phyloP scores from a whole-genome alignment of 306 rosid genomes.

The apple (Malus domestica) region ASM211411v1 NC_041789.1:27880501-27881000 shows the following conservation, averaged over 20 bases:
- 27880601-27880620: neutral
- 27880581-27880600: neutral
- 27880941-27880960: constrained; percentile 94
- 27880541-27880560: neutral
- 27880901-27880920: constrained; percentile 48
- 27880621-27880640: neutral
- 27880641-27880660: neutral
- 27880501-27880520: neutral
- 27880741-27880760: neutral
- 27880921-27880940: constrained; percentile 98
- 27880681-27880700: neutral
- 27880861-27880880: neutral
- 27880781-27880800: neutral
- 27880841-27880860: neutral
- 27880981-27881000: constrained; percentile 77
- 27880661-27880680: neutral
- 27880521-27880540: neutral
- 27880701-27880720: neutral
- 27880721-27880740: neutral
- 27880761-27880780: neutral
- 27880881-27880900: neutral
- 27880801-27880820: neutral
- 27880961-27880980: constrained; percentile 72
- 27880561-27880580: too few species aligned
- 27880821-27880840: neutral